These are phyloP conservation scores for Chaetomiaceae sp. DNA, from an alignment of 2,329 filamentous ascomycete species.

Conservation along the genomic window DNA sequence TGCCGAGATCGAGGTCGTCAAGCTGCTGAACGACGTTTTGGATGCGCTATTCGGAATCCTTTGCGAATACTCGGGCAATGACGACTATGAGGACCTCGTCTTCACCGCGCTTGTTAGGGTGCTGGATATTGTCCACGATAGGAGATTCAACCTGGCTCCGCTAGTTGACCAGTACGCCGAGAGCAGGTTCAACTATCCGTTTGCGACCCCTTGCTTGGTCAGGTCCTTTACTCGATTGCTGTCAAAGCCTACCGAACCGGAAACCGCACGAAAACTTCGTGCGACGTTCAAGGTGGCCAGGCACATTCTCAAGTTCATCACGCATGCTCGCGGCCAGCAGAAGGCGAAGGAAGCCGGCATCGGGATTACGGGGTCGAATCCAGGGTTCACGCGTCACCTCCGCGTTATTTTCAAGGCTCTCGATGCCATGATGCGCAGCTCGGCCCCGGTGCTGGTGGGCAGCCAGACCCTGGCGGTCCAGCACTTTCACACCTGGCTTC, in stretches of 20 bases:
- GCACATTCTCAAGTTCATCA: slow-evolving; percentile 91
- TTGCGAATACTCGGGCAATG: slow-evolving; percentile 84
- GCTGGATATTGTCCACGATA: slow-evolving; percentile 88
- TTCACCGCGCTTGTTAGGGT: slow-evolving; percentile 89
- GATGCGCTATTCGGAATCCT: slow-evolving; percentile 88
- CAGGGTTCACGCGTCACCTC: slow-evolving; percentile 75
- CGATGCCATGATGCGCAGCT: slow-evolving; percentile 83
- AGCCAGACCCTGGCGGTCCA: slow-evolving; percentile 94
- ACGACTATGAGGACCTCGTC: slow-evolving; percentile 87
- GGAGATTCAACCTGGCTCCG: slow-evolving; percentile 85
- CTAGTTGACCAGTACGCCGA: slow-evolving; percentile 90
- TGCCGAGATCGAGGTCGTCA: slow-evolving; percentile 95
- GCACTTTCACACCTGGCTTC: slow-evolving; percentile 96
- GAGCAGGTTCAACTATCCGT: slow-evolving; percentile 85
- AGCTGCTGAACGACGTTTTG: slow-evolving; percentile 83
- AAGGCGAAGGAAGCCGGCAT: slow-evolving; percentile 83
- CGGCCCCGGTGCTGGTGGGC: slow-evolving; percentile 79
- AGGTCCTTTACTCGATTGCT: slow-evolving; percentile 81
- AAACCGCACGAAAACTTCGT: slow-evolving; percentile 77
- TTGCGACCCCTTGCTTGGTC: slow-evolving; percentile 82
- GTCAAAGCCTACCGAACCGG: slow-evolving; percentile 74
- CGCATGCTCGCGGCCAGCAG: slow-evolving; percentile 81
- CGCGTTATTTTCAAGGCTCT: slow-evolving; percentile 85
- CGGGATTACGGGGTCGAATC: slow-evolving; percentile 70
- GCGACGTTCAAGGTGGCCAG: slow-evolving; percentile 93